These are phyloP conservation scores for Paracoccidioides lutzii DNA, from an alignment of 2,329 filamentous ascomycete genomes.

Conservation along the genomic window DNA sequence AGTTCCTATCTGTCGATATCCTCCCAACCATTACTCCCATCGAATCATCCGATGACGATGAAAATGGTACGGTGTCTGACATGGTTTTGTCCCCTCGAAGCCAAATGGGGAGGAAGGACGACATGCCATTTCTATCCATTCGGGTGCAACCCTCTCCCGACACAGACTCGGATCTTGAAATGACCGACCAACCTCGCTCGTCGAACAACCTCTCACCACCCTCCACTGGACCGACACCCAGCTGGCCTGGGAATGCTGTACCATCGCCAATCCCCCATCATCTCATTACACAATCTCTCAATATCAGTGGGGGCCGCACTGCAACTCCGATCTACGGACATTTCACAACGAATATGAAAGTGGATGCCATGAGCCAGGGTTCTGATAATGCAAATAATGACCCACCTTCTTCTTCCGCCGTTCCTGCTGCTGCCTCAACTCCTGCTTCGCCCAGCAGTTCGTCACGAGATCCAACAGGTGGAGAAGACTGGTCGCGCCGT, in stretches of 20 bases:
- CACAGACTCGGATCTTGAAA: constrained; percentile 21
- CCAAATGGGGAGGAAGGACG: background rate
- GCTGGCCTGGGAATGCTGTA: constrained; percentile 12
- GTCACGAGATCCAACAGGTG: background rate
- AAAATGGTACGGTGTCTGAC: background rate
- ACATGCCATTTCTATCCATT: constrained; percentile 5
- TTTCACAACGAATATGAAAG: constrained; percentile 16
- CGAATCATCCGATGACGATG: constrained; percentile 27
- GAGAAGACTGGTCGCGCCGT: constrained; percentile 9
- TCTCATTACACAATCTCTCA: constrained; percentile 20
- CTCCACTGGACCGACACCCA: constrained; percentile 12
- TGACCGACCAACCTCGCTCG: constrained; percentile 13
- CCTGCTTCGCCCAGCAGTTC: background rate
- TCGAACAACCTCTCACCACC: constrained; percentile 13
- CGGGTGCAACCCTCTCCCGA: constrained; percentile 5
- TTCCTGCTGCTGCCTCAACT: background rate
- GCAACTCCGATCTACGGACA: constrained; percentile 21
- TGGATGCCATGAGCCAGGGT: constrained; percentile 10
- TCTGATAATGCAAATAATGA: background rate
- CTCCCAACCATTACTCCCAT: constrained; percentile 20
- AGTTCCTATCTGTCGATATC: constrained; percentile 3
- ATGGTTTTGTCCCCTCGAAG: background rate
- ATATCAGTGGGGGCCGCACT: constrained; percentile 19
- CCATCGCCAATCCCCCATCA: constrained; percentile 20
- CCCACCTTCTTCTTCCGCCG: background rate